Evolutionary conservation across 2,329 filamentous ascomycete species (phyloP).

Genomic region (Lachnellula cervina): DNA sequence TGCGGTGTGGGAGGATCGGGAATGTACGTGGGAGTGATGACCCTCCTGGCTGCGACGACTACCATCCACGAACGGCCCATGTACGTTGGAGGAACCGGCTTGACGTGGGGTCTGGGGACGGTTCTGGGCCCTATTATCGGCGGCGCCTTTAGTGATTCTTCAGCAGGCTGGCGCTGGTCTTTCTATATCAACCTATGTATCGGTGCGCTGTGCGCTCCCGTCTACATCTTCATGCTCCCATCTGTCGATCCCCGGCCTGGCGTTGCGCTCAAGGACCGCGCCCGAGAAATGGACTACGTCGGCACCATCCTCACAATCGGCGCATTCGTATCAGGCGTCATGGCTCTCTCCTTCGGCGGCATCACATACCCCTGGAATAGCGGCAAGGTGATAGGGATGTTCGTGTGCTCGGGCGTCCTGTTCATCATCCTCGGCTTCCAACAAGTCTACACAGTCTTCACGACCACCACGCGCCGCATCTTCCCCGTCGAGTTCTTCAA

Average conservation of each 20-base stretch:
- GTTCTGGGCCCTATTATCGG: slow-evolving; percentile 45
- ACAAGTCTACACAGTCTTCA: slow-evolving; percentile 28
- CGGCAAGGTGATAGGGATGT: slow-evolving; percentile 25
- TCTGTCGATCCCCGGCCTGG: slow-evolving; percentile 30
- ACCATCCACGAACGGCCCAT: slow-evolving; percentile 34
- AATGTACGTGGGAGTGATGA: slow-evolving; percentile 43
- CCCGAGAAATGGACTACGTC: slow-evolving; percentile 25
- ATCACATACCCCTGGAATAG: slow-evolving; percentile 29
- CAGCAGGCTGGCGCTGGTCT: slow-evolving; percentile 42
- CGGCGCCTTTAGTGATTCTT: slow-evolving; percentile 40
- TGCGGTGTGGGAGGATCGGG: slow-evolving; percentile 42
- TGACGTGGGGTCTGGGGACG: slow-evolving; percentile 40
- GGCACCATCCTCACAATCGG: slow-evolving; percentile 30
- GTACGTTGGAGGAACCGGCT: slow-evolving; percentile 32
- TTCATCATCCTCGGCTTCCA: slow-evolving; percentile 19
- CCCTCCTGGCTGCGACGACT: slow-evolving; percentile 37
- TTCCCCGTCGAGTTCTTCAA: slow-evolving; percentile 32
- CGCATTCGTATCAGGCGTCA: slow-evolving; percentile 31
- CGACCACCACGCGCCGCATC: slow-evolving; percentile 22
- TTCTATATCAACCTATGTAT: slow-evolving; percentile 55
- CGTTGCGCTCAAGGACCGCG: slow-evolving; percentile 18
- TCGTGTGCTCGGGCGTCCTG: slow-evolving; percentile 42
- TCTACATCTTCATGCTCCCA: slow-evolving; percentile 36
- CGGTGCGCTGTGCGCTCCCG: slow-evolving; percentile 35
- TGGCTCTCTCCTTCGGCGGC: slow-evolving; percentile 34